phyloP scores from a whole-genome alignment of 768 basidiomycete genomes.

The Tylopilus cervinicoccineus region DNA sequence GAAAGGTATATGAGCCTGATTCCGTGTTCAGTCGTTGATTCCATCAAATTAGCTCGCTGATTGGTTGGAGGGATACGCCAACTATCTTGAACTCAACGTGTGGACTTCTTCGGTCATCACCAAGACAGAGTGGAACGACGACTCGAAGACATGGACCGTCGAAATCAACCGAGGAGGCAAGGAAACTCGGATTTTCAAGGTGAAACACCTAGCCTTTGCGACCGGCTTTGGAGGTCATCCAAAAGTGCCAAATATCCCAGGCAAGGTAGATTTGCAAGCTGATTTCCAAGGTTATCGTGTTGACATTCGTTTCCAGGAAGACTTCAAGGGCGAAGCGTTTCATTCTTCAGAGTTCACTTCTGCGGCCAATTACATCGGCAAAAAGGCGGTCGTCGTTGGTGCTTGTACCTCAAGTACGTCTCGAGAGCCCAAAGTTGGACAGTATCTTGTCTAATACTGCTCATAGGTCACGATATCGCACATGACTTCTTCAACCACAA shows the following conservation, averaged over 20 bases:
- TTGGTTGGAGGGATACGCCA: conserved; percentile 62
- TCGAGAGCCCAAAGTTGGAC: neutral
- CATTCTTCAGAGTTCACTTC: conserved; percentile 53
- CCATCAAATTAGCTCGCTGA: conserved; percentile 46
- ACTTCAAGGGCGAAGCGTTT: conserved; percentile 49
- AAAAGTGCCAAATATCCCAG: conserved; percentile 42
- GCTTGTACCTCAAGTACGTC: conserved; percentile 58
- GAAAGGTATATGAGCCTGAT: conserved; percentile 34
- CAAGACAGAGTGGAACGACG: conserved; percentile 36
- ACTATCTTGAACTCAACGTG: conserved; percentile 55
- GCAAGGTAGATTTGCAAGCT: conserved; percentile 30
- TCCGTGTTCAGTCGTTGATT: neutral
- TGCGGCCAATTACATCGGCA: conserved; percentile 48
- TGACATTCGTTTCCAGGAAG: conserved; percentile 28
- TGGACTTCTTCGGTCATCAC: conserved; percentile 52
- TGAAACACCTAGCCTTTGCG: conserved; percentile 54
- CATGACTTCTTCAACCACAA: conserved; percentile 32
- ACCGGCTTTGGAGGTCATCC: conserved; percentile 48
- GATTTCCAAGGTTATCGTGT: neutral
- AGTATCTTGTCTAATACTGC: conserved; percentile 7
- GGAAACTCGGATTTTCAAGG: conserved; percentile 33
- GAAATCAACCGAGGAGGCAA: conserved; percentile 33
- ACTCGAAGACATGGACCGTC: conserved; percentile 43
- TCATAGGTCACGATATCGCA: conserved; percentile 35
- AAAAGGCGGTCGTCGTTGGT: conserved; percentile 66